phyloP scores from a whole-genome alignment of 1,284 basidiomycete genomes.

The Leccinum fallax region DNA sequence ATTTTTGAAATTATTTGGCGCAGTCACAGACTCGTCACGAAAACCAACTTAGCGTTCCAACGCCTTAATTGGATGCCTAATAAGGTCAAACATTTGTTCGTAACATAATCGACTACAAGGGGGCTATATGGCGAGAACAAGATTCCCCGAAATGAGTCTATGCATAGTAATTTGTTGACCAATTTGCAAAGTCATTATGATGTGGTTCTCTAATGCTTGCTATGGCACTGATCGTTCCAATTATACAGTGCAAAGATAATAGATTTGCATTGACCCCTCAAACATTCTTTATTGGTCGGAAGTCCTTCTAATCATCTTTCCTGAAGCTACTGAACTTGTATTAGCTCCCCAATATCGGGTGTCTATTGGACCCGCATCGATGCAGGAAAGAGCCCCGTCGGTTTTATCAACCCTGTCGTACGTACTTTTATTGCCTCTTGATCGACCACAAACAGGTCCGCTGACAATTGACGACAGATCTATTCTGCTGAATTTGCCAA shows the following conservation, averaged over 20 bases:
- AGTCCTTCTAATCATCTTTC: background rate
- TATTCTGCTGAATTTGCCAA: too few relatives aligned
- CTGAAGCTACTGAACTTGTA: background rate
- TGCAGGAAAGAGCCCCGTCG: too few relatives aligned
- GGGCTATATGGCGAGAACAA: background rate
- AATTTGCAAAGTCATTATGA: background rate
- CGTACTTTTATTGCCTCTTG: too few relatives aligned
- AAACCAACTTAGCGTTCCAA: background rate
- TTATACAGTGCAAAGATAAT: background rate
- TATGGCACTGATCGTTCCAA: background rate
- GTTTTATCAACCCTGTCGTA: too few relatives aligned
- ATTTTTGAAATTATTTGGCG: too few relatives aligned
- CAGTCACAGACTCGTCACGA: background rate
- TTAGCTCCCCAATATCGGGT: background rate
- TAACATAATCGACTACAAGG: background rate
- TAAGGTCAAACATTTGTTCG: background rate
- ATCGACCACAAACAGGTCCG: too few relatives aligned
- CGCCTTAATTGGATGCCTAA: background rate
- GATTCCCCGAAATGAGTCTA: background rate
- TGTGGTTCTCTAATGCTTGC: background rate
- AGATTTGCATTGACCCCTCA: background rate
- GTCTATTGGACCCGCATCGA: too few relatives aligned
- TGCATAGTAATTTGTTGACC: background rate
- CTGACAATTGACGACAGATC: too few relatives aligned
- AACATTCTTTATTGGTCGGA: background rate